Base-by-base conservation (phyloP, 176 grass and related monocot genomes). In the Alopecurus myosuroides region DNA sequence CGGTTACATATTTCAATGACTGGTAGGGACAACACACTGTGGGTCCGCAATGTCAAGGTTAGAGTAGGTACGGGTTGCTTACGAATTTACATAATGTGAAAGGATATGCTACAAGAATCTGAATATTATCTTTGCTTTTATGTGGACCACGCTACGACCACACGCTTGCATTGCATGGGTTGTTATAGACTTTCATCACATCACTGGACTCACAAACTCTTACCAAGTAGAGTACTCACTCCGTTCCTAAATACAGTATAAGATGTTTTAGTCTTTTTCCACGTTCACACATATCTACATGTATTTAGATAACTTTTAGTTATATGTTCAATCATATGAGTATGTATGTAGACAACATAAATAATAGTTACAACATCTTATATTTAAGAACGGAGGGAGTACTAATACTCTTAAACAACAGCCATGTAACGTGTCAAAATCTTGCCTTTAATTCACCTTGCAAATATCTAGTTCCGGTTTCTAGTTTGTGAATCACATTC, bases 31-130 rank as follows among this genome's bases (percentile, higher is more conserved):
- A 17, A n/a, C 0, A 1, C 0, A 0, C 3, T 1, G 6, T 35
- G 14, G 66, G 87, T 6, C 65, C 81, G 26, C n/a, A n/a, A n/a
- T n/a, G n/a, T n/a, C n/a, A n/a, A n/a, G n/a, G n/a, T n/a, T n/a
- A n/a, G n/a, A n/a, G n/a, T n/a, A n/a, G n/a, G n/a, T n/a, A n/a
- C n/a, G n/a, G n/a, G n/a, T n/a, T n/a, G n/a, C n/a, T n/a, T n/a
- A n/a, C n/a, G n/a, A n/a, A n/a, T 33, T 74, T n/a, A 57, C 18
- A 25, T 4, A 41, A 40, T 68, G 61, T 53, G 33, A 81, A 85
- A 42, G 77, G 77, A 85, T 89, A 45, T 63, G 78, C 62, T 20
- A 8, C 36, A 3, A 26, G 65, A 39, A 86, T 81, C 49, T 33
- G n/a, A 0, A 40, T 76, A 80, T 76, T 60, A 20, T 6, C 35